Conservation (phyloP, 495 filamentous ascomycete genomes). For the Collariella sp. region DNA sequence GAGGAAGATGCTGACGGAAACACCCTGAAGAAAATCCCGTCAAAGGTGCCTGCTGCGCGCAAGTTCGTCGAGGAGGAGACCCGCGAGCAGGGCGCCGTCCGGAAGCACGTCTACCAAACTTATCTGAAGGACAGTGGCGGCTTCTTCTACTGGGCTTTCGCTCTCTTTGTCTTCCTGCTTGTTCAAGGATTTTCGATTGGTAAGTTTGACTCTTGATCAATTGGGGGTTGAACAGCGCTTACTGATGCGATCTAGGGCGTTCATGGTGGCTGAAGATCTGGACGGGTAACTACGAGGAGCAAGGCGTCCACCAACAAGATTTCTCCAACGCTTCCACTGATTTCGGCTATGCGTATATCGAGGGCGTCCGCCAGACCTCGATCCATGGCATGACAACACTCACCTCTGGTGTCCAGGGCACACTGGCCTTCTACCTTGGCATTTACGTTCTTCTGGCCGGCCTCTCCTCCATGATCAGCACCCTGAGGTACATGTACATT, state of each 20-base stretch:
- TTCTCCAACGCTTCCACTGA: constrained; percentile 12
- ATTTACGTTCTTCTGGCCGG: constrained; percentile 58
- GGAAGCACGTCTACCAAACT: constrained; percentile 49
- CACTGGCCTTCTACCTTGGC: constrained; percentile 54
- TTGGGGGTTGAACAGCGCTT: too few species aligned
- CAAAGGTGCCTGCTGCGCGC: constrained; percentile 34
- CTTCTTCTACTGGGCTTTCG: constrained; percentile 49
- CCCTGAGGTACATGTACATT: constrained; percentile 49
- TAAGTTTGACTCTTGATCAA: constrained; percentile 17
- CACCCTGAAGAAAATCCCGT: constrained; percentile 35
- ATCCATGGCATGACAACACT: constrained; percentile 24
- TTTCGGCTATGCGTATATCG: constrained; percentile 28
- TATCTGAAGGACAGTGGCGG: constrained; percentile 63
- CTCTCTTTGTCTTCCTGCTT: constrained; percentile 43
- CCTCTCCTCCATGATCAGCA: constrained; percentile 46
- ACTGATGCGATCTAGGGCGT: constrained; percentile 23
- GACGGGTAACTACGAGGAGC: constrained; percentile 42
- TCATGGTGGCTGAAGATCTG: constrained; percentile 67
- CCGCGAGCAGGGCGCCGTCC: constrained; percentile 57
- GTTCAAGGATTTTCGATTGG: constrained; percentile 45
- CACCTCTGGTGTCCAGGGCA: constrained; percentile 14
- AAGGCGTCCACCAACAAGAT: constrained; percentile 12
- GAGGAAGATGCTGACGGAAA: constrained; percentile 24
- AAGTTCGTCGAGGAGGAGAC: constrained; percentile 71
- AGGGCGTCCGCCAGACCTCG: constrained; percentile 33